phyloP scores from a whole-genome alignment of 139 green algal genomes.

The Picochlorum sp. region DNA sequence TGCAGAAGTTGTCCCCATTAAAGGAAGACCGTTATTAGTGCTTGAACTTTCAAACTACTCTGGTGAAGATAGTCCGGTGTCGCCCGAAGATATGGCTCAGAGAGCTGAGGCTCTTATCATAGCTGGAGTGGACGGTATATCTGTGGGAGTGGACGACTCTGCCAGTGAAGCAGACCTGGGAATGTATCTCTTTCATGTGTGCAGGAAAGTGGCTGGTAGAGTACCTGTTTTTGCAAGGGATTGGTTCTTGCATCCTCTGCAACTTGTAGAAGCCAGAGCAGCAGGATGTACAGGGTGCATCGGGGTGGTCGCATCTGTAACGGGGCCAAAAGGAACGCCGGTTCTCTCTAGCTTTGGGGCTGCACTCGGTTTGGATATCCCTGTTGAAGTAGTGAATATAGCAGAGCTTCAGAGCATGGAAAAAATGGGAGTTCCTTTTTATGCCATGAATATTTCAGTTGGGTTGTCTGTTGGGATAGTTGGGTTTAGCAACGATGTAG shows the following conservation, averaged over 20 bases:
- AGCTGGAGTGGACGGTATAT: constrained; percentile 50
- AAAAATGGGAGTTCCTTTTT: constrained; percentile 9
- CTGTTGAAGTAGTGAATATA: constrained; percentile 25
- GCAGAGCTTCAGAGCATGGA: constrained; percentile 6
- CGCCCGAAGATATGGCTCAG: constrained; percentile 20
- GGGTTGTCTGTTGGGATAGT: constrained; percentile 45
- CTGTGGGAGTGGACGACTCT: constrained; percentile 48
- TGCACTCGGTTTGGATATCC: constrained; percentile 37
- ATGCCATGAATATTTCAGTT: constrained; percentile 31
- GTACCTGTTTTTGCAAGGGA: constrained; percentile 55
- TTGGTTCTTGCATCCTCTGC: constrained; percentile 70
- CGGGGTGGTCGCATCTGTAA: constrained; percentile 38
- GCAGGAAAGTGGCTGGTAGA: neutral
- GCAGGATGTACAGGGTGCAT: constrained; percentile 59
- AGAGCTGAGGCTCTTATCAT: constrained; percentile 16
- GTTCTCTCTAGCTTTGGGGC: constrained; percentile 56
- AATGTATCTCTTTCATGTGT: too few relatives aligned
- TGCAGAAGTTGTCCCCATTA: constrained; percentile 13
- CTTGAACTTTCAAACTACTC: constrained; percentile 22
- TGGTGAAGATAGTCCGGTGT: neutral
- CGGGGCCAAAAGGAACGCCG: constrained; percentile 38
- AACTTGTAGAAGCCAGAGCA: constrained; percentile 64
- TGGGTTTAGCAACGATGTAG: constrained; percentile 45
- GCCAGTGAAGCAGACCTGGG: too few relatives aligned
- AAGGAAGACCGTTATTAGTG: constrained; percentile 25